Conservation (phyloP, 768 basidiomycete species). For the Leccinum rimulosum region DNA sequence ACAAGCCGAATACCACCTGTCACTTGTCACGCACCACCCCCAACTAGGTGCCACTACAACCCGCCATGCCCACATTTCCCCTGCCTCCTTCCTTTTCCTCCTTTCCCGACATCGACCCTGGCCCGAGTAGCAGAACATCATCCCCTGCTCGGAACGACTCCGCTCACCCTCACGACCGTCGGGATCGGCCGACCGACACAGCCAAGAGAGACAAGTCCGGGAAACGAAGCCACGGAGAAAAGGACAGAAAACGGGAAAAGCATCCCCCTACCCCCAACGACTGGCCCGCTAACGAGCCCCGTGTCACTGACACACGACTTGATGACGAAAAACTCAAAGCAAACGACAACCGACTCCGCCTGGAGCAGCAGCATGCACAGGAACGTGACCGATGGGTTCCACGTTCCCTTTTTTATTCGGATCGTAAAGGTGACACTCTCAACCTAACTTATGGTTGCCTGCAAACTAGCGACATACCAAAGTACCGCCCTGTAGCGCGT, state of each 20-base stretch:
- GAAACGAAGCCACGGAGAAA: slow-evolving; percentile 26
- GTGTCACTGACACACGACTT: slow-evolving; percentile 9
- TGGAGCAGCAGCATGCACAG: slow-evolving; percentile 17
- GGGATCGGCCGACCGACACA: slow-evolving; percentile 14
- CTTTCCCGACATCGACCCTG: slow-evolving; percentile 61
- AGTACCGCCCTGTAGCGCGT: slow-evolving; percentile 60
- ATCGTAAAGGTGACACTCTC: slow-evolving; percentile 61
- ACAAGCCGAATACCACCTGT: background rate
- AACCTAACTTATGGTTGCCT: slow-evolving; percentile 69
- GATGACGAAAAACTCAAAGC: slow-evolving; percentile 35
- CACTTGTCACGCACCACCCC: background rate
- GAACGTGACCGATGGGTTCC: slow-evolving; percentile 27
- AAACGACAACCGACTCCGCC: slow-evolving; percentile 33
- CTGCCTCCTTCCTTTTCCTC: slow-evolving; percentile 67
- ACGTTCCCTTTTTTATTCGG: slow-evolving; percentile 52
- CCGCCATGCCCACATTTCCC: slow-evolving; percentile 50
- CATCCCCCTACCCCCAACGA: slow-evolving; percentile 25
- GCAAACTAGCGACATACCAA: slow-evolving; percentile 62
- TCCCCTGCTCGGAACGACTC: slow-evolving; percentile 18
- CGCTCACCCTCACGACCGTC: slow-evolving; percentile 11
- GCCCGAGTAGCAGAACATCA: slow-evolving; percentile 32
- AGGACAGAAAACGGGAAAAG: slow-evolving; percentile 34
- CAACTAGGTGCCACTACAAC: background rate
- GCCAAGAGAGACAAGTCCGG: slow-evolving; percentile 19
- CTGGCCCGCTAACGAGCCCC: slow-evolving; percentile 21